Base-by-base conservation (phyloP, 2,329 filamentous ascomycete genomes). In the Amylocarpus encephaloides region DNA sequence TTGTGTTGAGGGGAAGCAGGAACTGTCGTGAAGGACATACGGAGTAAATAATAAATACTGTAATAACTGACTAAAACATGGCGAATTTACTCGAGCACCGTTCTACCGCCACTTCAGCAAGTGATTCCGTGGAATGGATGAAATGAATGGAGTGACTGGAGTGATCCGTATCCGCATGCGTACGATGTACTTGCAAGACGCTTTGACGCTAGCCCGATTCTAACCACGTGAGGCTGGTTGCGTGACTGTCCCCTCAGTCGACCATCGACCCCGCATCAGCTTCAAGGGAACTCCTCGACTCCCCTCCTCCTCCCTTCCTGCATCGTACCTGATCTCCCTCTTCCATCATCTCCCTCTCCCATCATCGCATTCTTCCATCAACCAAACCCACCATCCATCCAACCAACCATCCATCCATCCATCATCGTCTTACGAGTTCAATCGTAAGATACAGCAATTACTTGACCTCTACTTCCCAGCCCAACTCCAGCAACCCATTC, bases 271-370 rank as follows among this genome's bases (percentile, higher is more conserved):
- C 47, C 40, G 42, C 47, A 42, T 48, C 18, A 26, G 29, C 35
- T 16, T 50, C 41, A 46, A 52, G 42, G 50, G 46, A 52, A 48
- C 46, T 36, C 38, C 18, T 30, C 16, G 19, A 26, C 32, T 41
- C 30, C 46, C 11, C 33, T 33, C 32, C 43, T 15, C 26, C 49
- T 44, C 32, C 43, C 41, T 30, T 30, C 47, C 45, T 59, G 44
- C 54, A 53, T 56, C 53, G 55, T 59, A 59, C 55, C 55, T 60
- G 55, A 56, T 55, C 51, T 48, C 54, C 42, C 19, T 43, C 46
- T 43, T 47, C 44, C 36, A 38, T 18, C 35, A 15, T n/a, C n/a
- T n/a, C n/a, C n/a, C n/a, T n/a, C n/a, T 51, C 36, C 48, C 34
- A 48, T 36, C 43, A 51, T 29, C 34, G 33, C 30, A 32, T 36